Evolutionary conservation across 1,139 yeast species (phyloP).

Genomic region (Candida glucosophila): DNA sequence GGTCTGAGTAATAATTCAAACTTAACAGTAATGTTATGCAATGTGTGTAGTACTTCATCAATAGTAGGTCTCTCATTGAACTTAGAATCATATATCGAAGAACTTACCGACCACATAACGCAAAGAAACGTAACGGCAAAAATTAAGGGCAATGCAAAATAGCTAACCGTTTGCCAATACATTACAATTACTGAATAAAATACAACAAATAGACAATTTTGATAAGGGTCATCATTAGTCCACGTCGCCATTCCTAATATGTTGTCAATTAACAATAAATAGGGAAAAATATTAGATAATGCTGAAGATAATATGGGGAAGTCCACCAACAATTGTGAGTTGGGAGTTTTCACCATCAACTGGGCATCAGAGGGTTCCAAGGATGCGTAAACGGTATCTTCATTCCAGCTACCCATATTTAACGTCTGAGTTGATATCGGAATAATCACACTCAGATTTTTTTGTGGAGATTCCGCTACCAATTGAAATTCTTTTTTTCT

Average conservation of each 20-base stretch:
- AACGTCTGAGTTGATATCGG: too few species aligned
- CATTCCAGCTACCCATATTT: too few species aligned
- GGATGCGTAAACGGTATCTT: slow-evolving; percentile 15
- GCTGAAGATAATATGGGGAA: slow-evolving; percentile 40
- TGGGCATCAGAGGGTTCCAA: slow-evolving; percentile 31
- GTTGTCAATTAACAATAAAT: slow-evolving; percentile 36
- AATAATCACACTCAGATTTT: too few species aligned
- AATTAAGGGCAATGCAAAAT: slow-evolving; percentile 30
- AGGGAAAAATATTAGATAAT: slow-evolving; percentile 40
- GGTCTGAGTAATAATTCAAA: slow-evolving; percentile 38
- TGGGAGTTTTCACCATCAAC: slow-evolving; percentile 20
- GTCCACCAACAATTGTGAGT: slow-evolving; percentile 25
- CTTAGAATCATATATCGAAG: slow-evolving; percentile 34
- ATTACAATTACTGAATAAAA: slow-evolving; percentile 30
- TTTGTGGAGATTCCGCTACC: too few species aligned
- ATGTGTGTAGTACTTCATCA: slow-evolving; percentile 45
- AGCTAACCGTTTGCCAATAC: slow-evolving; percentile 35
- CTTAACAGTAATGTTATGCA: slow-evolving; percentile 42
- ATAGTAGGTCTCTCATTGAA: slow-evolving; percentile 44
- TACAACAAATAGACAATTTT: slow-evolving; percentile 37
- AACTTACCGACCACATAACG: slow-evolving; percentile 38
- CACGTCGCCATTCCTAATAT: slow-evolving; percentile 41
- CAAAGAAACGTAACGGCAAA: slow-evolving; percentile 28
- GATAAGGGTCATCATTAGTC: slow-evolving; percentile 47
- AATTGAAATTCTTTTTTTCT: too few species aligned